A percentile compares a stretch with the other conserved stretches of the same genome.
phyloP scores from a whole-genome alignment of 2,329 filamentous ascomycete genomes.

The Rhynchosporium secalis region DNA sequence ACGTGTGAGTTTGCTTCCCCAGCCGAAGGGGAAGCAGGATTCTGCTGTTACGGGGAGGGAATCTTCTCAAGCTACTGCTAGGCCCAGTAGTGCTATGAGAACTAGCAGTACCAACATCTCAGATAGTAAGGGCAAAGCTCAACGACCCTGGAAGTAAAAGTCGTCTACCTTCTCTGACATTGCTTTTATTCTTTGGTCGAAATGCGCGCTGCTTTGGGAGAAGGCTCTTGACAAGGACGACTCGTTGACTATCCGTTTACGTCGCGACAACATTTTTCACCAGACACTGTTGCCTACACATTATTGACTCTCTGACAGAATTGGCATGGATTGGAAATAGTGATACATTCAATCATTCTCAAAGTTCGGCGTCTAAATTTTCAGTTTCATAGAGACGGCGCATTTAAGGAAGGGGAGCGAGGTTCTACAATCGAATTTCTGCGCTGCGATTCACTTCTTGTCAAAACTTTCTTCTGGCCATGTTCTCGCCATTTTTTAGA shows the following conservation, averaged over 20 bases:
- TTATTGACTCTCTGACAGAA: neutral
- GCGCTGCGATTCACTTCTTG: conserved; percentile 9
- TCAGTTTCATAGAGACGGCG: neutral
- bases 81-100: conserved; percentile 47
- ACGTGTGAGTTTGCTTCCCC: conserved; percentile 56
- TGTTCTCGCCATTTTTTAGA: too few species aligned
- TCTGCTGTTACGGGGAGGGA: conserved; percentile 46
- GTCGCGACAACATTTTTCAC: neutral
- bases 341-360: neutral
- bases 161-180: neutral
- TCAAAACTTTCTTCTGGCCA: too few species aligned
- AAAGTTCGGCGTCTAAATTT: too few species aligned
- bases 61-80: conserved; percentile 50
- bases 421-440: neutral
- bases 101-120: conserved; percentile 30
- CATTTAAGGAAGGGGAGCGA: neutral
- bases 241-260: neutral
- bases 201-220: neutral
- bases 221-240: neutral
- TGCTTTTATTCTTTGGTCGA: neutral
- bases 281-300: neutral
- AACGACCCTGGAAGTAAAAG: conserved; percentile 32
- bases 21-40: conserved; percentile 38
- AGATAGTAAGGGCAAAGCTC: conserved; percentile 33
- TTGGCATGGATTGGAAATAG: neutral